Conservation (phyloP, 1,284 basidiomycete species). For the Termitomyces sp. region DNA sequence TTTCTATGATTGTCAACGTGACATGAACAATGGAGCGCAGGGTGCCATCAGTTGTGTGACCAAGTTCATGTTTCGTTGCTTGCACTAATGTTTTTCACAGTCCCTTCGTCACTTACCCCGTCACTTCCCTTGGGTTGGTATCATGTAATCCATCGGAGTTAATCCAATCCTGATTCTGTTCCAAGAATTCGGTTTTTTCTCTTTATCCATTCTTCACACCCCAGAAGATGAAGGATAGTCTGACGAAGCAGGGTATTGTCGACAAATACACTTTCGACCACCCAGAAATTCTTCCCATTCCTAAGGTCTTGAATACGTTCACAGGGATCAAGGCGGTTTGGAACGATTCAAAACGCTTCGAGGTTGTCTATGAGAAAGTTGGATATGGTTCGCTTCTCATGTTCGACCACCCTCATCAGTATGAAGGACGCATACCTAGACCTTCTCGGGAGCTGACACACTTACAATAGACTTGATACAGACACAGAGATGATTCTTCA, state of each 20-base stretch:
- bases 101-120: slow-evolving; percentile 43
- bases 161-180: background rate
- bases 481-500: slow-evolving; percentile 18
- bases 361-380: slow-evolving; percentile 30
- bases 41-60: slow-evolving; percentile 30
- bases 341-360: slow-evolving; percentile 35
- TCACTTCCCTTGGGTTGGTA: slow-evolving; percentile 33
- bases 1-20: slow-evolving; percentile 36
- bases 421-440: slow-evolving; percentile 2
- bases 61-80: background rate
- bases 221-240: slow-evolving; percentile 36
- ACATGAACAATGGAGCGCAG: slow-evolving; percentile 31
- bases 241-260: slow-evolving; percentile 35
- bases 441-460: background rate
- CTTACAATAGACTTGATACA: slow-evolving; percentile 17
- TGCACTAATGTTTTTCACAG: slow-evolving; percentile 19
- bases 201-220: slow-evolving; percentile 55
- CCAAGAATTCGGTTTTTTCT: slow-evolving; percentile 34
- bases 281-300: slow-evolving; percentile 26
- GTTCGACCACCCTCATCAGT: slow-evolving; percentile 26
- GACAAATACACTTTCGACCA: slow-evolving; percentile 42
- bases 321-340: slow-evolving; percentile 39
- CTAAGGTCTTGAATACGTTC: slow-evolving; percentile 39
- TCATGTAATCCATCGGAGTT: background rate
- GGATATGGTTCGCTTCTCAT: slow-evolving; percentile 27